phyloP scores from a whole-genome alignment of 2,329 filamentous ascomycete genomes.

The Ascomycota sp. region DNA sequence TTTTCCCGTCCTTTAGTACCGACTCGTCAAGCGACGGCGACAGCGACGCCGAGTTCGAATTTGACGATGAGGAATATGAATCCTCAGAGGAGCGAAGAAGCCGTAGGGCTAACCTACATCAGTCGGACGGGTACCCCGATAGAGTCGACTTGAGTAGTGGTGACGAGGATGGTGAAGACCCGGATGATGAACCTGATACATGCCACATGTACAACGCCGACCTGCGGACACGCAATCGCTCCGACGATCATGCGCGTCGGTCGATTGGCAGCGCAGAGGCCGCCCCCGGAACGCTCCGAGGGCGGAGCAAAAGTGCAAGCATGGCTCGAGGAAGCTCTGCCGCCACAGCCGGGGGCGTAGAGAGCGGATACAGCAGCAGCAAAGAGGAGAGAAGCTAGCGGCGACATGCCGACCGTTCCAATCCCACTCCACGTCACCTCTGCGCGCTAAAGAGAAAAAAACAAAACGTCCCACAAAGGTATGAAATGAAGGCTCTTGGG shows the following conservation, averaged over 20 bases:
- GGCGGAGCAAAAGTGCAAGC: constrained; percentile 12
- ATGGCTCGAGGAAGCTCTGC: constrained; percentile 14
- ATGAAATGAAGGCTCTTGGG: no score
- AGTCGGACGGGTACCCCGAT: constrained; percentile 20
- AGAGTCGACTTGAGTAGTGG: constrained; percentile 19
- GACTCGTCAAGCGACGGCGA: constrained; percentile 16
- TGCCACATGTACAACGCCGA: constrained; percentile 12
- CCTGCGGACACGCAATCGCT: background rate
- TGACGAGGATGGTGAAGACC: constrained; percentile 21
- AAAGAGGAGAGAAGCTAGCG: constrained; percentile 10
- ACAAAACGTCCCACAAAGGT: no score
- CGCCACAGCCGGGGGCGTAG: constrained; percentile 18
- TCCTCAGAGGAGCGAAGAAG: constrained; percentile 13
- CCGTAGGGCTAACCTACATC: constrained; percentile 14
- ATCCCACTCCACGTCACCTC: no score
- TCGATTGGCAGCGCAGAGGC: constrained; percentile 13
- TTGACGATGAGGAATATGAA: constrained; percentile 9
- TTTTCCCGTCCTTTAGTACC: constrained; percentile 25
- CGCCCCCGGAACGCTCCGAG: constrained; percentile 11
- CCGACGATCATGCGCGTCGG: constrained; percentile 2
- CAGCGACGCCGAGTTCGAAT: constrained; percentile 8
- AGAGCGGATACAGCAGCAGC: constrained; percentile 18
- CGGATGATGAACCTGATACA: constrained; percentile 12
- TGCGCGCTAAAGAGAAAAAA: background rate
- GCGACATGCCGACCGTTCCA: no score